Conservation (phyloP, 2,329 filamentous ascomycete genomes). For the Truncatella angustata region DNA sequence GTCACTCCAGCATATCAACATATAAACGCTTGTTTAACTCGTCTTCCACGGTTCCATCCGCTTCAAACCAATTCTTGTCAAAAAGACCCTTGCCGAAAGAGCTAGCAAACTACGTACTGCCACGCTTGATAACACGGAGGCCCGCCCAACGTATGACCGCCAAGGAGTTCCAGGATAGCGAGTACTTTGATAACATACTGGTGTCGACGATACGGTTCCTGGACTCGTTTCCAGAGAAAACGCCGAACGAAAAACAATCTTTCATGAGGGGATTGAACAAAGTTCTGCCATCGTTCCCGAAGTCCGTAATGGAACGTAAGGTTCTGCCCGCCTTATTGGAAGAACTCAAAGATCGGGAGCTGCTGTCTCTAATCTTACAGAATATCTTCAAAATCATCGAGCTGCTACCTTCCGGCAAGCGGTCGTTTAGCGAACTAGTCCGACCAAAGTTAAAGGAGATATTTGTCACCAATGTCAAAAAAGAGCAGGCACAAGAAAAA, state of each 20-base stretch:
- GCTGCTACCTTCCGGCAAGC: constrained; percentile 71
- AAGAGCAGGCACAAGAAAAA: constrained; percentile 63
- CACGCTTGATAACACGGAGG: constrained; percentile 80
- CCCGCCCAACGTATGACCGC: constrained; percentile 86
- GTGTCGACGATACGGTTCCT: constrained; percentile 96
- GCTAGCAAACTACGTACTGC: constrained; percentile 72
- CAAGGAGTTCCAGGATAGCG: constrained; percentile 88
- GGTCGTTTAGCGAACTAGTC: constrained; percentile 80
- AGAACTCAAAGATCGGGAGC: constrained; percentile 87
- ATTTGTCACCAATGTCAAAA: constrained; percentile 64
- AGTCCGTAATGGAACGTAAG: constrained; percentile 92
- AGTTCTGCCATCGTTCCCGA: constrained; percentile 88
- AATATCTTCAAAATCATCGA: constrained; percentile 91
- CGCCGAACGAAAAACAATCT: constrained; percentile 81
- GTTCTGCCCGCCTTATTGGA: constrained; percentile 85
- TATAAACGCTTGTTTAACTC: constrained; percentile 84
- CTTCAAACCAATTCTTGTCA: constrained; percentile 80
- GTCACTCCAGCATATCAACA: constrained; percentile 74
- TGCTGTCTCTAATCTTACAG: constrained; percentile 80
- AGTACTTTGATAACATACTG: constrained; percentile 95
- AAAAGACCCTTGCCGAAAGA: constrained; percentile 78
- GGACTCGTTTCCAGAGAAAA: constrained; percentile 88
- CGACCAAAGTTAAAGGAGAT: constrained; percentile 82
- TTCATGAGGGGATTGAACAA: constrained; percentile 88
- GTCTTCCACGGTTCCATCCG: constrained; percentile 74